A percentile compares a stretch with the other conserved stretches of the same genome.
Conservation (phyloP, 495 filamentous ascomycete genomes). For the Tuber aestivum region DNA sequence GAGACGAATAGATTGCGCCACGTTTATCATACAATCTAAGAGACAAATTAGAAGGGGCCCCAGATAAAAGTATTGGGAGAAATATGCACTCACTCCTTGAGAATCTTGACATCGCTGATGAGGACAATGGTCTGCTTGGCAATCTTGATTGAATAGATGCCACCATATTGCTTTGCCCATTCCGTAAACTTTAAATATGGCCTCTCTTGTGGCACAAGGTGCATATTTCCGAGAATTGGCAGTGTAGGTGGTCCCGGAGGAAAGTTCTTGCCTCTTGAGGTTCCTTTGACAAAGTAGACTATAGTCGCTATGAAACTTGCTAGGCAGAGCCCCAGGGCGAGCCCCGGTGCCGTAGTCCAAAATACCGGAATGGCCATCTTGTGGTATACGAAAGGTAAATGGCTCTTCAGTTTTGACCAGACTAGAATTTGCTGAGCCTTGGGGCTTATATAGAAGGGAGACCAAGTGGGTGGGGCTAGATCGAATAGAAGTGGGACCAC, state of each 20-base stretch:
- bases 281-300: conserved; percentile 1
- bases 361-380: background rate
- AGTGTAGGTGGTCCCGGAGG: conserved; percentile 32
- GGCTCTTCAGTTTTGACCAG: background rate
- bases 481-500: background rate
- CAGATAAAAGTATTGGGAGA: background rate
- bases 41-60: background rate
- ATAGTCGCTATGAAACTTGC: conserved; percentile 6
- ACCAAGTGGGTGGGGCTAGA: background rate
- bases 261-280: conserved; percentile 14
- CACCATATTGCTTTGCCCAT: conserved; percentile 51
- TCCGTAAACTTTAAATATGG: conserved; percentile 45
- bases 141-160: conserved; percentile 11
- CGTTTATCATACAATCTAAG: conserved; percentile 29
- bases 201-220: conserved; percentile 45
- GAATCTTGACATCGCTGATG: conserved; percentile 10
- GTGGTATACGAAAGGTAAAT: background rate
- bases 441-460: background rate
- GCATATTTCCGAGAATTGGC: conserved; percentile 48
- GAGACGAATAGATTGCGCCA: conserved; percentile 32
- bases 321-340: background rate
- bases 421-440: background rate
- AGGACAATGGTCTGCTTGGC: conserved; percentile 10
- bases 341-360: background rate
- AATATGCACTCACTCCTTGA: conserved; percentile 5